phyloP scores from a whole-genome alignment of 2,329 filamentous ascomycete genomes.

The Trichoderma polysporum region DNA sequence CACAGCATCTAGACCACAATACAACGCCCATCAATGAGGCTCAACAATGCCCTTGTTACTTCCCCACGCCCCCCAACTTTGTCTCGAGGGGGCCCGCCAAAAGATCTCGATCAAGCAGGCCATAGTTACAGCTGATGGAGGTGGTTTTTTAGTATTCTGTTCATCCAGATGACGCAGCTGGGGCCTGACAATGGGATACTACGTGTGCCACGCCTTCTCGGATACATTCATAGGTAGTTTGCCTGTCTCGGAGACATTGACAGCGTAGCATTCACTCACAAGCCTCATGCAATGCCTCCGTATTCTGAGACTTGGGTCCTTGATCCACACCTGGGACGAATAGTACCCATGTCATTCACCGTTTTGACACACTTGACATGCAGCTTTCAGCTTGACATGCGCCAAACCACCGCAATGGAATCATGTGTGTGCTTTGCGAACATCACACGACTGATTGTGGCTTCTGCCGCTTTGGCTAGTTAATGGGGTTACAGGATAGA shows the following conservation, averaged over 20 bases:
- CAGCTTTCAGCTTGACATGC: neutral
- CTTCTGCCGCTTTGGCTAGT: neutral
- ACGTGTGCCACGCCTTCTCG: neutral
- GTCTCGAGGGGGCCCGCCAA: neutral
- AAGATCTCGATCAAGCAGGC: neutral
- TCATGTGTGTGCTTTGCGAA: neutral
- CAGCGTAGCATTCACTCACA: neutral
- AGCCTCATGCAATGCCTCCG: neutral
- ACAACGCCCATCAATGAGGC: neutral
- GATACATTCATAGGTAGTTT: neutral
- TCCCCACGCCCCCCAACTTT: neutral
- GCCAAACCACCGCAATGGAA: neutral
- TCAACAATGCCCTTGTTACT: neutral
- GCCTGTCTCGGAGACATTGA: neutral
- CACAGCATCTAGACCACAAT: neutral
- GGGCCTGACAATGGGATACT: neutral
- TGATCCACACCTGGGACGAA: neutral
- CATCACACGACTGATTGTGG: neutral
- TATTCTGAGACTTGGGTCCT: neutral
- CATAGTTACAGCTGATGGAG: neutral
- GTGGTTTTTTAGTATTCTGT: neutral
- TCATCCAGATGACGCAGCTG: neutral
- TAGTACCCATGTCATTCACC: neutral
- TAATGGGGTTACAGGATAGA: neutral
- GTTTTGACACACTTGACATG: neutral